Evolutionary conservation across 1,284 basidiomycete species (phyloP), one percentile per base, ranked within the genome.

Genomic region (Boletellus sp.): DNA sequence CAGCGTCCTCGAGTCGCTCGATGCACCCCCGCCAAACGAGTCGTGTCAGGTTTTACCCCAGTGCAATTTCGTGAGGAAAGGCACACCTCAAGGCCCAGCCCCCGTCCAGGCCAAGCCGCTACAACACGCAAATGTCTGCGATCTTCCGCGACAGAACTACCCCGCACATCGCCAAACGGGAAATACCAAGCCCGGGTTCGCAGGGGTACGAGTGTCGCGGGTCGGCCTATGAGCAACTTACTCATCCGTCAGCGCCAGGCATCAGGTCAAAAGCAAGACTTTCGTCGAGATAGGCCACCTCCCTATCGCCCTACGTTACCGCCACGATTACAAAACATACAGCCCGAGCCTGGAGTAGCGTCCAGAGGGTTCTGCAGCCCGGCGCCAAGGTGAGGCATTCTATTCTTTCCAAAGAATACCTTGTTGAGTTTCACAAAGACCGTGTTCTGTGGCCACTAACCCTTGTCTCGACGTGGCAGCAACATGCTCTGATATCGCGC

Each of bases 371-470:
- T 33, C 4, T 52, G 42, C 43, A 0, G 12, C 37, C 21, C 53
- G 44, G 3, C 32, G 1, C 44, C 56, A 4, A 22, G 24, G 65
- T 52, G 52, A 55, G 58, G 24, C 1, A 1, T 21, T 7, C n/a
- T 1, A 2, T 11, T 8, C 6, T 35, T 8, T 8, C 21, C 30
- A 7, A 16, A 22, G 30, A 8, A 24, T 3, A 32, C 12, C 8
- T 21, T 15, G 19, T 26, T 36, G 24, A 63, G 11, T 45, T n/a
- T 26, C 21, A 8, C 8, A 32, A 24, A 66, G 61, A 44, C 47
- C 49, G 35, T 54, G 44, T 45, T n/a, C 46, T 4, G 22, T 8
- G 1, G 12, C n/a, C 11, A 21, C 37, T 37, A 37, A 43, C 40
- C 53, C 58, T 51, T 50, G 51, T 51, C 33, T 16, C 15, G 19